Percentiles rank a stretch among this genome's conserved stretches.
These are phyloP conservation scores for Diaporthe batatas DNA, from an alignment of 2,329 filamentous ascomycete species.

Conservation along the genomic window DNA sequence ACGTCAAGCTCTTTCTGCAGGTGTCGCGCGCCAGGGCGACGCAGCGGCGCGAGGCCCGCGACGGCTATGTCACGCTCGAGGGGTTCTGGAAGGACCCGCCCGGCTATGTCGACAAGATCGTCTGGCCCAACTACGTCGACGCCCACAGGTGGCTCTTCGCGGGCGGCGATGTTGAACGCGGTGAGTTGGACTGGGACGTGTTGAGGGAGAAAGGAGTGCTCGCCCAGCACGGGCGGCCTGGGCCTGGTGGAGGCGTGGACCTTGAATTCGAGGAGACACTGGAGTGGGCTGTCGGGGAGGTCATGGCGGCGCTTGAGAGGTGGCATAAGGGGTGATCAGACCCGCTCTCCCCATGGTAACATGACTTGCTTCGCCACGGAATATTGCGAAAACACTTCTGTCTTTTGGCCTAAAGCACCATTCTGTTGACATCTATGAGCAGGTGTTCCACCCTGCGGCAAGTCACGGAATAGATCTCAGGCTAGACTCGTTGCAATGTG, in stretches of 20 bases:
- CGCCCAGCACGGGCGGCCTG: conserved; percentile 59
- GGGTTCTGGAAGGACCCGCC: conserved; percentile 97
- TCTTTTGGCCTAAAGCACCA: not conserved
- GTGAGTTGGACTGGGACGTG: conserved; percentile 59
- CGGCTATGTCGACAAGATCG: conserved; percentile 92
- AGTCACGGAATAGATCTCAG: not conserved
- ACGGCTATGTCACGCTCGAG: conserved; percentile 84
- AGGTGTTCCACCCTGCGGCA: not conserved
- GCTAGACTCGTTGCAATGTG: no score
- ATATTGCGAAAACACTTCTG: not conserved
- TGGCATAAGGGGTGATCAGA: conserved; percentile 15
- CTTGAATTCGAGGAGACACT: conserved; percentile 73
- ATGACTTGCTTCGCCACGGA: not conserved
- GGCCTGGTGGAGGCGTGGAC: conserved; percentile 60
- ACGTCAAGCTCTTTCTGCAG: conserved; percentile 83
- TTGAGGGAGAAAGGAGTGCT: conserved; percentile 56
- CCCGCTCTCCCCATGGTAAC: no score
- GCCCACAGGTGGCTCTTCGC: conserved; percentile 87
- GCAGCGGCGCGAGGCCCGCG: conserved; percentile 74
- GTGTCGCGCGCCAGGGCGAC: conserved; percentile 76
- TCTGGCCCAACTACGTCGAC: conserved; percentile 94
- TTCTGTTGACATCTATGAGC: not conserved
- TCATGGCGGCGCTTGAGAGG: conserved; percentile 64
- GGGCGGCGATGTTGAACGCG: conserved; percentile 73
- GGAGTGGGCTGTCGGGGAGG: conserved; percentile 75